phyloP scores from a whole-genome alignment of 2,329 filamentous ascomycete species.

The Grosmannia serpens region DNA sequence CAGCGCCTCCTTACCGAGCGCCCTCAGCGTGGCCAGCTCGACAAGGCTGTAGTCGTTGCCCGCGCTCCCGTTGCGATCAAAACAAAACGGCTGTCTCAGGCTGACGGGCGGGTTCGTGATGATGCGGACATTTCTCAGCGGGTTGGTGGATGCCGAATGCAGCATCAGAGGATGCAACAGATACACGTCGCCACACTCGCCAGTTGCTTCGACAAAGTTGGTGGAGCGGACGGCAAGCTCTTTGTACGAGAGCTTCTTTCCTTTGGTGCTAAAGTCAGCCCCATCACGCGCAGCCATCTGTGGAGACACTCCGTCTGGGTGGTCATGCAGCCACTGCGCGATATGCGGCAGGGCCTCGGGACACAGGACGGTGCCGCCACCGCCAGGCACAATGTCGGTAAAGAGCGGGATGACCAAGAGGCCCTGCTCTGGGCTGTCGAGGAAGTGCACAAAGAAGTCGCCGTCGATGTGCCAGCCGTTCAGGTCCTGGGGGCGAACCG shows the following conservation, averaged over 20 bases:
- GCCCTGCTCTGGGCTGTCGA: constrained; percentile 59
- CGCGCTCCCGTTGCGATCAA: constrained; percentile 30
- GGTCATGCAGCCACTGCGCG: constrained; percentile 44
- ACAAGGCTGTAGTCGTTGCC: constrained; percentile 36
- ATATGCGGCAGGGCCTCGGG: constrained; percentile 45
- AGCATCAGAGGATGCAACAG: constrained; percentile 50
- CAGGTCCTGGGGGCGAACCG: constrained; percentile 39
- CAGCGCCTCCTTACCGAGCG: constrained; percentile 33
- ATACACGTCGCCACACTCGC: constrained; percentile 43
- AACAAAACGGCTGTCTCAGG: constrained; percentile 38
- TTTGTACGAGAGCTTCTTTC: constrained; percentile 26
- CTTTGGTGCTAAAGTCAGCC: constrained; percentile 31
- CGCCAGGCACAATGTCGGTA: constrained; percentile 46
- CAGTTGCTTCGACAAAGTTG: constrained; percentile 42
- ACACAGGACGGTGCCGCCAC: constrained; percentile 55
- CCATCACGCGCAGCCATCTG: constrained; percentile 48
- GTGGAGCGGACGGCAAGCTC: constrained; percentile 26
- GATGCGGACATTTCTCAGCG: constrained; percentile 26
- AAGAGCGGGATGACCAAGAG: constrained; percentile 58
- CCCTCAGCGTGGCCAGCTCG: constrained; percentile 40
- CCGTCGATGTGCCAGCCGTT: constrained; percentile 58
- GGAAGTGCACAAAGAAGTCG: constrained; percentile 62
- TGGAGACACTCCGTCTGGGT: constrained; percentile 56
- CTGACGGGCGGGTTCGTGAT: constrained; percentile 47
- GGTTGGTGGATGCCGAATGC: constrained; percentile 41